A percentile compares a stretch with the other conserved stretches of the same genome.
phyloP scores from a whole-genome alignment of 768 basidiomycete species.

The Hemileccinum rubropunctum region DNA sequence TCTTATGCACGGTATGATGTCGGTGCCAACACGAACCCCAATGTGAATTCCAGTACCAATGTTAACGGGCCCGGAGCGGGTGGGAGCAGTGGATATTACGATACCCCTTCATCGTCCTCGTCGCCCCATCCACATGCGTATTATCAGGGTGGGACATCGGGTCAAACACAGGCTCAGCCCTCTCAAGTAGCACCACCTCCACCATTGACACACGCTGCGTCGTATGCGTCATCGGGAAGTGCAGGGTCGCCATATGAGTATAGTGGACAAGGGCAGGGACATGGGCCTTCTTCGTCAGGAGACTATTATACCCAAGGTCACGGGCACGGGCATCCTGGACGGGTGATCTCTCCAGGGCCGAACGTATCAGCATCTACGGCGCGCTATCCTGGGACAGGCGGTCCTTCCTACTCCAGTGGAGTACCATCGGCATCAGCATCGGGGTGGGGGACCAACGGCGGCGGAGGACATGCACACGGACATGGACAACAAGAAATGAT shows the following conservation, averaged over 20 bases:
- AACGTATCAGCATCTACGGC: slow-evolving; percentile 11
- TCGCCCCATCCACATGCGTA: slow-evolving; percentile 22
- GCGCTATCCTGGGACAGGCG: slow-evolving; percentile 13
- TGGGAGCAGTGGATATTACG: slow-evolving; percentile 24
- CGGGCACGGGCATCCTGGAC: slow-evolving; percentile 11
- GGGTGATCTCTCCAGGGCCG: slow-evolving; percentile 20
- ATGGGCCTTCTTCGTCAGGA: slow-evolving; percentile 16
- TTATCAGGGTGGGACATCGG: slow-evolving; percentile 18
- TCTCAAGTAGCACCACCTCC: slow-evolving; percentile 16
- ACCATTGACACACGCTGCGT: slow-evolving; percentile 18
- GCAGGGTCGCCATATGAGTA: slow-evolving; percentile 25
- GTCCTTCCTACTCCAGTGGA: slow-evolving; percentile 7
- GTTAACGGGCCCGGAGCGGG: slow-evolving; percentile 9
- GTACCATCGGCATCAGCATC: slow-evolving; percentile 1
- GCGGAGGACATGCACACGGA: slow-evolving; percentile 10
- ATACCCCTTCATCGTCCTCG: slow-evolving; percentile 20
- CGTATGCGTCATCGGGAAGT: slow-evolving; percentile 23
- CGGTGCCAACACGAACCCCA: slow-evolving; percentile 23
- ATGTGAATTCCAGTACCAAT: slow-evolving; percentile 7
- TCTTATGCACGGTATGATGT: slow-evolving; percentile 30
- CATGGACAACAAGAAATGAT: slow-evolving; percentile 32
- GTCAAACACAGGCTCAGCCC: slow-evolving; percentile 15
- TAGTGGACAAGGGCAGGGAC: slow-evolving; percentile 16
- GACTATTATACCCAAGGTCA: slow-evolving; percentile 26
- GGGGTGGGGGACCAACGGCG: slow-evolving; percentile 20